Base-by-base conservation (phyloP, 2,329 filamentous ascomycete genomes). In the Exophiala dermatitidis region DNA sequence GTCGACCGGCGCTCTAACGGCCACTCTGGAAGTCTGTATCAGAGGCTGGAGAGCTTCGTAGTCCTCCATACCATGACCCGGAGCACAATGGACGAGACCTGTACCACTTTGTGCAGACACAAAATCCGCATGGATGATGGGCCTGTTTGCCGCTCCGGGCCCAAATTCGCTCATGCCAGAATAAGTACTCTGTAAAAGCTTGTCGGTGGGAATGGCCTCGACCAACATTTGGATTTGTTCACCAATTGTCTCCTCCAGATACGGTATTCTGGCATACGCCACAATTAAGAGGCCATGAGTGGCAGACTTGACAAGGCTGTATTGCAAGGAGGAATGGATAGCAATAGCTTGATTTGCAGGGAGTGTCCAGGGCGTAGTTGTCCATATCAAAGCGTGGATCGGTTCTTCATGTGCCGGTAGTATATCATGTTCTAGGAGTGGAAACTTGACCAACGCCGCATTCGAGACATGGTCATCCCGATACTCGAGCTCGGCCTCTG, bases 291-390 rank as follows among this genome's bases (percentile, higher is more conserved):
- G 70, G 6, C 79, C 81, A 60, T 83, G 75, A 0, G 67, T 67
- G 0, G 74, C 74, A 1, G 79, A 74, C 50, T 77, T 73, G 36
- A 94, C 73, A 19, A 95, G 69, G 3, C 77, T 76, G 67, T 97
- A 98, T 41, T 82, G 74, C 56, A 97, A 71, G 37, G 87, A 82
- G 4, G 80, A 74, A 63, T 89, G 83, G 34, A 97, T 78, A 2
- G 89, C 90, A 67, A 98, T 90, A 0, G 88, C 90, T 66, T 82
- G 83, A 67, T 98, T 98, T 1, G 91, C 90, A 0, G 93, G 91
- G 3, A 98, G 74, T 0, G 93, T 98, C 93, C 93, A 98, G 0
- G 93, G 93, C 0, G 93, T 98, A 0, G 93, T 98, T 1, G 93
- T 98, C 93, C 93, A 98, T 48, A 97, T 88, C n/a, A 93, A 78